These are phyloP conservation scores for Candida buenavistaensis DNA, from an alignment of 1,139 yeast genomes.

Conservation along the genomic window DNA sequence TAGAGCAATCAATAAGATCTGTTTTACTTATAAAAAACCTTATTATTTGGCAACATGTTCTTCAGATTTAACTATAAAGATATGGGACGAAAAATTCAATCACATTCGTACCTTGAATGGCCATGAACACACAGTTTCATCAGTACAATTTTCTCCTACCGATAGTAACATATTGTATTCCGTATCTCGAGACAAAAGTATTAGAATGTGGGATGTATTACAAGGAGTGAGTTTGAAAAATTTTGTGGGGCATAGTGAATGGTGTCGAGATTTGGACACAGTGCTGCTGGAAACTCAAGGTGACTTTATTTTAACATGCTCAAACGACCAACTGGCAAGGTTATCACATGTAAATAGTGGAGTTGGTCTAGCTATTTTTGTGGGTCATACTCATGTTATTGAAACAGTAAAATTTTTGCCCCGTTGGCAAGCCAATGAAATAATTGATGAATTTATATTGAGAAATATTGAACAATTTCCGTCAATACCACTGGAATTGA, in stretches of 20 bases:
- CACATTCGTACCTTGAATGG: constrained; percentile 72
- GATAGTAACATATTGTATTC: constrained; percentile 54
- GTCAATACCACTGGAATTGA: constrained; percentile 32
- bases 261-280: constrained; percentile 73
- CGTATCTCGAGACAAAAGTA: constrained; percentile 74
- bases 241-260: constrained; percentile 80
- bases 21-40: constrained; percentile 20
- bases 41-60: constrained; percentile 60
- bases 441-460: constrained; percentile 50
- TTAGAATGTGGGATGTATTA: constrained; percentile 74
- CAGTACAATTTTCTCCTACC: constrained; percentile 49
- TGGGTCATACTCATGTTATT: constrained; percentile 84
- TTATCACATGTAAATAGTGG: constrained; percentile 66
- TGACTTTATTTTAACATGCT: constrained; percentile 69
- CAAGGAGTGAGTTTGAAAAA: constrained; percentile 69
- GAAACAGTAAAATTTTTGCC: constrained; percentile 78
- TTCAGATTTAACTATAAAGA: constrained; percentile 68
- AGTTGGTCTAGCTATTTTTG: constrained; percentile 63
- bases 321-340: constrained; percentile 78
- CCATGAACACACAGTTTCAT: constrained; percentile 88
- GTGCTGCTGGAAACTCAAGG: constrained; percentile 28
- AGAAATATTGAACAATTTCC: constrained; percentile 33
- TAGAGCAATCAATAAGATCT: constrained; percentile 61
- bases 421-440: constrained; percentile 35
- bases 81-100: constrained; percentile 64